These are phyloP conservation scores for Epicoccum sorghinum DNA, from an alignment of 2,329 filamentous ascomycete genomes.

Conservation along the genomic window DNA sequence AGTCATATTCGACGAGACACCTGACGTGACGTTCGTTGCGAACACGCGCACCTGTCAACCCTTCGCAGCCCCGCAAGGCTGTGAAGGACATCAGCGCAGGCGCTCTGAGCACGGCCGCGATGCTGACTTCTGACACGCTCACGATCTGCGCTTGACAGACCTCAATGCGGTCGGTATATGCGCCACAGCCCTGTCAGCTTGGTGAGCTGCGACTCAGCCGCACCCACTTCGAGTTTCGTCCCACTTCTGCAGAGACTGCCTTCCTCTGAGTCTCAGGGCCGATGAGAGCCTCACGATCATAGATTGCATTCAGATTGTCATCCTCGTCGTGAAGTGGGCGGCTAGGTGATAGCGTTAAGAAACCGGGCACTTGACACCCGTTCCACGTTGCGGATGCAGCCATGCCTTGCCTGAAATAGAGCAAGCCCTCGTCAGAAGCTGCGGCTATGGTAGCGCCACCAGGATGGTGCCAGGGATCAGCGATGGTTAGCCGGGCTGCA, in stretches of 20 bases:
- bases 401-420: slow-evolving; percentile 19
- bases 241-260: background rate
- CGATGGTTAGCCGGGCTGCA: slow-evolving; percentile 16
- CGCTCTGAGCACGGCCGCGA: background rate
- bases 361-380: slow-evolving; percentile 5
- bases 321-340: background rate
- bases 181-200: slow-evolving; percentile 4
- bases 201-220: slow-evolving; percentile 8
- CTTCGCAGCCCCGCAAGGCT: slow-evolving; percentile 5
- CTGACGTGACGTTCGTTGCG: too few species aligned
- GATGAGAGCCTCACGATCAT: background rate
- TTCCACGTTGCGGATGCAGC: slow-evolving; percentile 5
- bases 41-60: background rate
- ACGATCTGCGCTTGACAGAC: slow-evolving; percentile 10
- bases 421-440: slow-evolving; percentile 11
- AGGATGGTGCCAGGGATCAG: slow-evolving; percentile 15
- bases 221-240: background rate
- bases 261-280: too few species aligned
- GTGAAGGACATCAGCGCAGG: slow-evolving; percentile 1
- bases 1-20: background rate
- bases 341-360: background rate
- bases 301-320: background rate
- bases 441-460: slow-evolving; percentile 17
- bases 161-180: slow-evolving; percentile 4
- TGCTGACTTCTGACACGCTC: background rate